These are phyloP conservation scores for Paecilomyces variotii DNA, from an alignment of 2,329 filamentous ascomycete genomes.

Conservation along the genomic window DNA sequence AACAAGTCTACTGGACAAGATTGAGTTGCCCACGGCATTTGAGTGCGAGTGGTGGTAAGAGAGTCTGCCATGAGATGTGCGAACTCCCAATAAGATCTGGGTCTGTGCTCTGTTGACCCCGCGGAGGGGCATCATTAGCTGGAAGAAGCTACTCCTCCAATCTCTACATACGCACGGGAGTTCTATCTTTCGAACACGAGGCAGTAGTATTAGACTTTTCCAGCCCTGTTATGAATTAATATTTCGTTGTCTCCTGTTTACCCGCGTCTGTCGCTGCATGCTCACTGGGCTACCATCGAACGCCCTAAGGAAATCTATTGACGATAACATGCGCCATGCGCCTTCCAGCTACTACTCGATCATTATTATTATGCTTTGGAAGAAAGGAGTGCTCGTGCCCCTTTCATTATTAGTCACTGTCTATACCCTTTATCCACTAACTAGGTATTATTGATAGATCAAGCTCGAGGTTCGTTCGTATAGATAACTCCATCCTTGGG, in stretches of 20 bases:
- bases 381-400: too few species aligned
- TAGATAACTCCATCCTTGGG: neutral
- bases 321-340: neutral
- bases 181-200: neutral
- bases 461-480: neutral
- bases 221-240: neutral
- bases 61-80: neutral
- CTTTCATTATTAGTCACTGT: neutral
- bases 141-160: too few species aligned
- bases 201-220: neutral
- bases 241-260: neutral
- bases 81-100: neutral
- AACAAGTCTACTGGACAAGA: neutral
- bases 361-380: neutral
- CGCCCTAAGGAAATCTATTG: neutral
- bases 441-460: neutral
- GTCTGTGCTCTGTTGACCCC: neutral
- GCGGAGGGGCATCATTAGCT: neutral
- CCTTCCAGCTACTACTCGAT: neutral
- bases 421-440: neutral
- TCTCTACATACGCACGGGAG: neutral
- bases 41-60: neutral
- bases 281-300: neutral
- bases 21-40: neutral
- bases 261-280: neutral